Evolutionary conservation across 371 early-diverging fungal genomes (phyloP).

Genomic region (Funneliformis caledonium): DNA sequence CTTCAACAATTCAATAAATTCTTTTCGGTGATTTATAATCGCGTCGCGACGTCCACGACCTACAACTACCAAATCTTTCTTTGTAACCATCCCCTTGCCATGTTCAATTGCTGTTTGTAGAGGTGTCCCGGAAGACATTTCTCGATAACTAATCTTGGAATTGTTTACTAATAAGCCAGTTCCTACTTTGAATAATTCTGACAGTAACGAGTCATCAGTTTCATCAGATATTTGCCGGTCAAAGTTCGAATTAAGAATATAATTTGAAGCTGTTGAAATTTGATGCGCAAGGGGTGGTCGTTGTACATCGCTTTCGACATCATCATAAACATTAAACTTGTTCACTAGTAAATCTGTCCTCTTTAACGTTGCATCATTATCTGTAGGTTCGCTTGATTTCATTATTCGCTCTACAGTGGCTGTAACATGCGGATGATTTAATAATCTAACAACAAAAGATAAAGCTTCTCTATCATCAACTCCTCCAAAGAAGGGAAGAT

Average conservation of each 20-base stretch:
- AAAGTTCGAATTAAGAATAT: neutral
- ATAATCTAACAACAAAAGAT: conserved; percentile 45
- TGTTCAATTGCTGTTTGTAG: conserved; percentile 47
- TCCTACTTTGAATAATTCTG: conserved; percentile 30
- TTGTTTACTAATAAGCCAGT: neutral
- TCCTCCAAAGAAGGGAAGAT: conserved; percentile 69
- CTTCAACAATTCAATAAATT: conserved; percentile 7
- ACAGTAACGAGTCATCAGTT: conserved; percentile 14
- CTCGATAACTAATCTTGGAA: conserved; percentile 18
- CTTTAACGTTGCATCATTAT: conserved; percentile 25
- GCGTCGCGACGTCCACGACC: conserved; percentile 44
- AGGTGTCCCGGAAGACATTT: conserved; percentile 44
- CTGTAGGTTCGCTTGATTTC: conserved; percentile 35
- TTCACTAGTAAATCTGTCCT: neutral
- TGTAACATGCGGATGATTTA: conserved; percentile 46
- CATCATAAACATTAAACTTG: conserved; percentile 27
- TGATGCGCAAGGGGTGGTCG: conserved; percentile 33
- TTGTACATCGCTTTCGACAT: conserved; percentile 21
- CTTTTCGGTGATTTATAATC: conserved; percentile 3
- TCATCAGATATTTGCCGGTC: conserved; percentile 8
- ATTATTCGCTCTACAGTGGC: conserved; percentile 44
- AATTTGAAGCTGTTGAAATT: conserved; percentile 18
- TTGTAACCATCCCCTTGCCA: conserved; percentile 39
- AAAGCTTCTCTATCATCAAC: conserved; percentile 64
- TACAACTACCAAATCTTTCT: conserved; percentile 49